Evolutionary conservation across 805 yeast genomes (phyloP).

Genomic region (Wickerhamomyces hampshirensis): DNA sequence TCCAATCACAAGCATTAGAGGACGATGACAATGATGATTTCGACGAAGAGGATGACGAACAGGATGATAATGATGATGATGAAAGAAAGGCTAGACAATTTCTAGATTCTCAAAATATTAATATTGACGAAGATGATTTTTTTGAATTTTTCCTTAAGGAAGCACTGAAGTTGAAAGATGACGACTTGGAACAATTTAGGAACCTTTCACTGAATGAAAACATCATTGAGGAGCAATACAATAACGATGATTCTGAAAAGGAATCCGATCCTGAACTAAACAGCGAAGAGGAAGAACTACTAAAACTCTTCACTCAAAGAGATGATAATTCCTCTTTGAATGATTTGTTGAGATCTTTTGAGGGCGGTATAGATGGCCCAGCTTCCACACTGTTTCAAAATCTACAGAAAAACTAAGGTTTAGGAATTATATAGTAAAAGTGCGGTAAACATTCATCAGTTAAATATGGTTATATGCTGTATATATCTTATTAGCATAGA

Average conservation of each 20-base stretch:
- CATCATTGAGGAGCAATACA: slow-evolving; percentile 15
- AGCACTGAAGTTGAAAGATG: slow-evolving; percentile 44
- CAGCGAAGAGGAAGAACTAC: slow-evolving; percentile 18
- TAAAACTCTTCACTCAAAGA: slow-evolving; percentile 2
- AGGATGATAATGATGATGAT: slow-evolving; percentile 8
- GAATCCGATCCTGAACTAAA: slow-evolving; percentile 14
- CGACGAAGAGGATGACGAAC: slow-evolving; percentile 3
- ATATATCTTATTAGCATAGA: too few species aligned
- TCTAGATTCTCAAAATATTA: slow-evolving; percentile 31
- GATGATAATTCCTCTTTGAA: slow-evolving; percentile 16
- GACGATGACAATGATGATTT: neutral
- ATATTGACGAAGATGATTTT: slow-evolving; percentile 64
- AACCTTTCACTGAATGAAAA: slow-evolving; percentile 4
- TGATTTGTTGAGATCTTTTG: slow-evolving; percentile 26
- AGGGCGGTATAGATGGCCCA: slow-evolving; percentile 31
- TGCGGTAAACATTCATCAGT: too few species aligned
- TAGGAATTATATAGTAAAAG: neutral
- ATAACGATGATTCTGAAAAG: slow-evolving; percentile 9
- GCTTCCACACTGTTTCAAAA: slow-evolving; percentile 30
- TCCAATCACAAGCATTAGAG: neutral
- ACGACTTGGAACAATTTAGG: slow-evolving; percentile 38
- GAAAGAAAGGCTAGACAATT: slow-evolving; percentile 26
- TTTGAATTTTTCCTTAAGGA: slow-evolving; percentile 57
- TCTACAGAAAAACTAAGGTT: slow-evolving; percentile 3
- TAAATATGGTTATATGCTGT: too few species aligned